Base-by-base conservation (phyloP, 1,284 basidiomycete genomes). In the Ceratobasidium sp. region DNA sequence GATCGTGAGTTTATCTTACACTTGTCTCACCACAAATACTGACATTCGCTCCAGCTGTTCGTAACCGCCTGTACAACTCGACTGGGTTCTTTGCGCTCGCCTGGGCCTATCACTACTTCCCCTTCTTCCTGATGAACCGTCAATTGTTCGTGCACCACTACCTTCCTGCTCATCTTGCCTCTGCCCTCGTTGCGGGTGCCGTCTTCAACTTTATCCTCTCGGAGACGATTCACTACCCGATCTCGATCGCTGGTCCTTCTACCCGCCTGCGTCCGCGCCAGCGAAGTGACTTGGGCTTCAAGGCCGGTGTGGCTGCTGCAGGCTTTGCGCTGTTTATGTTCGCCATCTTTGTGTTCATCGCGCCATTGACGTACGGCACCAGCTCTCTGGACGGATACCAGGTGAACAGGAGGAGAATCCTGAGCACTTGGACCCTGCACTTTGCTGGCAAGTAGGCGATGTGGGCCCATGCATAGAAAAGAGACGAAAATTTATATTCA, bases 61-160 rank as follows among this genome's bases (percentile, higher is more conserved):
- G 96, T 65, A 94, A 96, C 79, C 89, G 97, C 53, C 84, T 98
- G 32, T 93, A 96, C 89, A 96, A 98, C 81, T 95, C 95, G 69
- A 89, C 92, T 26, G 95, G 97, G 41, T 98, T 98, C 85, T 98
- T 99, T 87, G 82, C 96, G 65, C 83, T 95, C 45, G 89, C 97
- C 10, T 99, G 97, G 97, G 90, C 88, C 6, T 93, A 92, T 75
- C 97, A 99, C 82, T 99, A 98, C 83, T 84, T 94, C 79, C 97
- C 97, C 12, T 99, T 99, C 87, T 99, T 93, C 89, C 86, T 98
- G 41, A 98, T 99, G 95, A 92, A 87, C 78, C 93, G 97, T 69
- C 97, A 99, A 80, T 86, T 97, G 39, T 98, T 98, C 86, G 85
- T 99, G 46, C 97, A 99, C 80, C 97, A 99, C 81, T 99, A 99